phyloP scores from a whole-genome alignment of 352 stramenopile genomes.

The Phytophthora lateralis region DNA sequence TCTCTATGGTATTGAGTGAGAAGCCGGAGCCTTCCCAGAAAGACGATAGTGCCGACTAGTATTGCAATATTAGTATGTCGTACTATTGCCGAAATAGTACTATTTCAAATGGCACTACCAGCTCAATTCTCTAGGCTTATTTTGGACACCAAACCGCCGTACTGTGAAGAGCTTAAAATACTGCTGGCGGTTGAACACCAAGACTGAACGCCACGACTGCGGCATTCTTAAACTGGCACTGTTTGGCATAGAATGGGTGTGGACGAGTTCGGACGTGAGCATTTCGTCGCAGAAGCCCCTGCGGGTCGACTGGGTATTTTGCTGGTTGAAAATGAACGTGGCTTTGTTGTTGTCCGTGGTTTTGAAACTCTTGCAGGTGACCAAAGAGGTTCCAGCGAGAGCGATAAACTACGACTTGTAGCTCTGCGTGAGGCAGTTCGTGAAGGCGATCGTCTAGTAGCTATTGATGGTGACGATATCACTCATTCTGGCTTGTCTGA shows the following conservation, averaged over 20 bases:
- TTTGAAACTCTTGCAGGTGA: conserved; percentile 29
- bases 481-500: conserved; percentile 48
- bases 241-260: conserved; percentile 1
- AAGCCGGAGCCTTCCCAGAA: too few species aligned
- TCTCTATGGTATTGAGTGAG: too few species aligned
- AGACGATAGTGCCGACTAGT: too few species aligned
- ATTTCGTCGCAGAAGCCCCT: conserved; percentile 50
- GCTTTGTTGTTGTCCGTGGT: conserved; percentile 51
- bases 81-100: too few species aligned
- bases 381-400: conserved; percentile 36
- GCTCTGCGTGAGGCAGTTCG: conserved; percentile 40
- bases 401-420: conserved; percentile 39
- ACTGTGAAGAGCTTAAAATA: conserved; percentile 3
- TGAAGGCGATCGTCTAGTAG: conserved; percentile 55
- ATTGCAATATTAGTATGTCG: too few species aligned
- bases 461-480: conserved; percentile 54
- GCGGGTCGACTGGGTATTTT: conserved; percentile 59
- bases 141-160: too few species aligned
- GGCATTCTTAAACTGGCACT: conserved; percentile 1
- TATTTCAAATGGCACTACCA: too few species aligned
- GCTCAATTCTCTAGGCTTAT: too few species aligned
- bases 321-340: conserved; percentile 51
- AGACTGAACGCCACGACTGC: background rate
- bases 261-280: conserved; percentile 15
- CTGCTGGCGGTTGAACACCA: background rate